phyloP scores from a whole-genome alignment of 192 early-diverging fungal genomes.

The Podila horticola region DNA sequence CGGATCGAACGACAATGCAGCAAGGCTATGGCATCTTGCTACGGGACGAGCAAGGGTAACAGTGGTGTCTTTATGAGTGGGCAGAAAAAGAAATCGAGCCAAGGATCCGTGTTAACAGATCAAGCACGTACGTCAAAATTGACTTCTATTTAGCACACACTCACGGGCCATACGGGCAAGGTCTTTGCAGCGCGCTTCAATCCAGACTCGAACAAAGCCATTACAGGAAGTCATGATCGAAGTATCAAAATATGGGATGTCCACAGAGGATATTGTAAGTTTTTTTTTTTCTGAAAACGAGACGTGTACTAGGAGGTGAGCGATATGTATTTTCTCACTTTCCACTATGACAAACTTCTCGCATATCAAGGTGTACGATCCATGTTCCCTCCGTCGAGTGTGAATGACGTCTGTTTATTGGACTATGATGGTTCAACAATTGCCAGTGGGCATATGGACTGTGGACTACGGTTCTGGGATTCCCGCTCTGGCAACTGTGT shows the following conservation, averaged over 20 bases:
- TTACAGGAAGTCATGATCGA: conserved; percentile 94
- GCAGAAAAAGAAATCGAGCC: not conserved
- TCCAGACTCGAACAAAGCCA: conserved; percentile 78
- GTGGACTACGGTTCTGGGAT: conserved; percentile 93
- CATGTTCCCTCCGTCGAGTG: conserved; percentile 93
- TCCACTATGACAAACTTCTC: too few species aligned
- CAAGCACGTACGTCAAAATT: not conserved
- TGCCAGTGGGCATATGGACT: conserved; percentile 94
- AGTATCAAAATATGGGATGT: conserved; percentile 98
- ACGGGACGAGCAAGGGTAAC: conserved; percentile 79
- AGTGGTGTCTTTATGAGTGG: not conserved
- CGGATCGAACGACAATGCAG: conserved; percentile 91
- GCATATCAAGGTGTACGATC: conserved; percentile 72
- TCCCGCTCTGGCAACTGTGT: conserved; percentile 82
- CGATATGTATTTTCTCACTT: not conserved
- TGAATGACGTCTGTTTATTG: conserved; percentile 89
- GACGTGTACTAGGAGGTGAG: not conserved
- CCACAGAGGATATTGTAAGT: conserved; percentile 85
- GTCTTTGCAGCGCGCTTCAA: conserved; percentile 91
- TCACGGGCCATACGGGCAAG: conserved; percentile 95
- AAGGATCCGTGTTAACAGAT: not conserved
- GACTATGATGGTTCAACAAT: conserved; percentile 76
- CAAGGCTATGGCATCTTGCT: conserved; percentile 86
- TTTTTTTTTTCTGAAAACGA: not conserved
- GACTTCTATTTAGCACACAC: conserved; percentile 74